These are phyloP conservation scores for Pestalotiopsis sp. DNA, from an alignment of 2,329 filamentous ascomycete species.

Conservation along the genomic window DNA sequence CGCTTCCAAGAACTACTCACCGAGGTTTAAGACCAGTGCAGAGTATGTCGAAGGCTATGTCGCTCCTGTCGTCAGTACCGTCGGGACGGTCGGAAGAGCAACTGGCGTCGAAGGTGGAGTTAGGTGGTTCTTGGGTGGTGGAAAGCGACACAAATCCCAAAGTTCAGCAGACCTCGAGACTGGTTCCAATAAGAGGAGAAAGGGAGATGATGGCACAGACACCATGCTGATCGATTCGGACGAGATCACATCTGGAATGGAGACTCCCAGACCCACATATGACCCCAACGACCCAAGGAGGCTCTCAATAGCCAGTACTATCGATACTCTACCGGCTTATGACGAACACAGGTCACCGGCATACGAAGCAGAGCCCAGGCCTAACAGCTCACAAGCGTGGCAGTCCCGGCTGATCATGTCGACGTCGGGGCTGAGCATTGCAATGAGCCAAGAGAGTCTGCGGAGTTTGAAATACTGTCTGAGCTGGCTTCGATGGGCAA, in stretches of 20 bases:
- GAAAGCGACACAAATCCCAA: conserved; percentile 52
- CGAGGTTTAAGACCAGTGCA: conserved; percentile 84
- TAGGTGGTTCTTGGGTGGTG: conserved; percentile 76
- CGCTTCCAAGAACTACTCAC: conserved; percentile 86
- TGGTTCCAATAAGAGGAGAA: conserved; percentile 60
- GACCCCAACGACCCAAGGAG: conserved; percentile 46
- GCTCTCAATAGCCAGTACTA: conserved; percentile 66
- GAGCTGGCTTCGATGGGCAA: conserved; percentile 78
- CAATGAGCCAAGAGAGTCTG: conserved; percentile 87
- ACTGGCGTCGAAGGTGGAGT: conserved; percentile 89
- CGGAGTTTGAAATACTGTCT: conserved; percentile 85
- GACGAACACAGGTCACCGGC: conserved; percentile 76
- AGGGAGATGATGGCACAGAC: conserved; percentile 42
- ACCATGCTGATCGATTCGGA: conserved; percentile 17
- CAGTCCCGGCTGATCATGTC: conserved; percentile 85
- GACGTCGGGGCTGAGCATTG: conserved; percentile 86
- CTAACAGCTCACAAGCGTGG: conserved; percentile 54
- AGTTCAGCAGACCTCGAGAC: conserved; percentile 49
- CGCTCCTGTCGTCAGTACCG: conserved; percentile 82
- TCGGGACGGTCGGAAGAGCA: conserved; percentile 78
- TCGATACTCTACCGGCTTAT: conserved; percentile 82
- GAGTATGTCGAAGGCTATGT: conserved; percentile 90
- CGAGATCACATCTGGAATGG: conserved; percentile 28
- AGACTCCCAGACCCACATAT: conserved; percentile 36
- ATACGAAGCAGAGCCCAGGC: conserved; percentile 58